Conservation (phyloP, 768 basidiomycete genomes). For the Trametes gibbosa region DNA sequence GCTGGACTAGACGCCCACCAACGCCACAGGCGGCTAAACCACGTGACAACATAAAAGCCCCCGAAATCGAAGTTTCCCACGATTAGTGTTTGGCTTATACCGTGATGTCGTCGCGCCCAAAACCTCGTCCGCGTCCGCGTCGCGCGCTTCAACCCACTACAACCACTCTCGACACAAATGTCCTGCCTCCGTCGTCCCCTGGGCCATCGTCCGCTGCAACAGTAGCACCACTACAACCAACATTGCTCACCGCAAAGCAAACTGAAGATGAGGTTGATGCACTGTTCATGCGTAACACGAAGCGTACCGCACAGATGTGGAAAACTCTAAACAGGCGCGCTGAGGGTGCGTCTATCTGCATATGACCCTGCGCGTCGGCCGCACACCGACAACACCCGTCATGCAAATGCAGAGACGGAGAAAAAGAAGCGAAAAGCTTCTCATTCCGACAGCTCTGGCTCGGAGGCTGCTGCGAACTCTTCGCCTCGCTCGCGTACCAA, state of each 20-base stretch:
- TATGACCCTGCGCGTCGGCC: neutral
- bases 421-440: constrained; percentile 7
- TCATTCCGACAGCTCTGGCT: constrained; percentile 9
- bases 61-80: constrained; percentile 25
- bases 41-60: constrained; percentile 16
- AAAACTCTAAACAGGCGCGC: constrained; percentile 53
- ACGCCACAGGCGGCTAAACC: constrained; percentile 3
- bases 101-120: constrained; percentile 35
- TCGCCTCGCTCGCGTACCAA: constrained; percentile 8
- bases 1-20: neutral
- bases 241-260: constrained; percentile 9
- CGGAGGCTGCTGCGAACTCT: constrained; percentile 3
- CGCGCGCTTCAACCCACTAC: constrained; percentile 21
- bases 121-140: constrained; percentile 42
- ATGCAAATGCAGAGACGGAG: constrained; percentile 1
- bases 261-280: constrained; percentile 56
- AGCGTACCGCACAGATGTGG: constrained; percentile 56
- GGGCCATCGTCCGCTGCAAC: constrained; percentile 14
- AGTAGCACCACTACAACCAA: neutral
- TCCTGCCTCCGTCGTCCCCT: constrained; percentile 15
- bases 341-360: constrained; percentile 44
- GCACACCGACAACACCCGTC: neutral
- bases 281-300: constrained; percentile 65
- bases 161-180: neutral
- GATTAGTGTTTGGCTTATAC: constrained; percentile 25